phyloP scores from a whole-genome alignment of 345 rosid genomes.

The Erucastrum elatum region DNA sequence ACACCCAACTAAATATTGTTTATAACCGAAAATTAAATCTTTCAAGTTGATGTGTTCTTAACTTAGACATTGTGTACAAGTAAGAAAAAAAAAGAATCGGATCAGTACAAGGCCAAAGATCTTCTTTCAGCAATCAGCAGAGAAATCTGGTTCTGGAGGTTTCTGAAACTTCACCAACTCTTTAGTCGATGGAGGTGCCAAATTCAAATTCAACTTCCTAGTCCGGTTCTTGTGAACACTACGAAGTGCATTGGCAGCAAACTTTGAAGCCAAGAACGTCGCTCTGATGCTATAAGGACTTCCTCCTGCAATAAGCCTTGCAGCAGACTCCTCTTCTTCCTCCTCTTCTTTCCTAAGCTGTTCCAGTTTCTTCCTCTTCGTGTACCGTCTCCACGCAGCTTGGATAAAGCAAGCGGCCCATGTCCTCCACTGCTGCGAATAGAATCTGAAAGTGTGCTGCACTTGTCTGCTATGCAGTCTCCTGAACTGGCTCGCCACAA shows the following conservation, averaged over 20 bases:
- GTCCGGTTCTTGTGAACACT: slow-evolving; percentile 75
- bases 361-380: slow-evolving; percentile 78
- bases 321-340: slow-evolving; percentile 34
- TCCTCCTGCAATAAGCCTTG: slow-evolving; percentile 43
- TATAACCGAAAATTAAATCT: neutral
- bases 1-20: neutral
- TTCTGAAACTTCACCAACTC: slow-evolving; percentile 81
- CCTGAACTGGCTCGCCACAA: slow-evolving; percentile 91
- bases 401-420: slow-evolving; percentile 98
- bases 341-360: slow-evolving; percentile 76
- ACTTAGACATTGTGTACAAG: slow-evolving; percentile 32
- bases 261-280: slow-evolving; percentile 80
- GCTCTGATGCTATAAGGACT: slow-evolving; percentile 80
- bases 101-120: slow-evolving; percentile 35
- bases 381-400: slow-evolving; percentile 91
- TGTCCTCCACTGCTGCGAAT: slow-evolving; percentile 96
- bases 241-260: slow-evolving; percentile 91
- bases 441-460: slow-evolving; percentile 94
- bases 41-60: slow-evolving; percentile 5
- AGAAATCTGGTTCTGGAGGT: slow-evolving; percentile 96
- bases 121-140: slow-evolving; percentile 89
- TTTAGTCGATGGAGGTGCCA: slow-evolving; percentile 53
- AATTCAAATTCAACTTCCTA: slow-evolving; percentile 35
- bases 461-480: slow-evolving; percentile 94
- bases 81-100: neutral